phyloP scores from a whole-genome alignment of 768 basidiomycete species.

The Podaxis rugospora region DNA sequence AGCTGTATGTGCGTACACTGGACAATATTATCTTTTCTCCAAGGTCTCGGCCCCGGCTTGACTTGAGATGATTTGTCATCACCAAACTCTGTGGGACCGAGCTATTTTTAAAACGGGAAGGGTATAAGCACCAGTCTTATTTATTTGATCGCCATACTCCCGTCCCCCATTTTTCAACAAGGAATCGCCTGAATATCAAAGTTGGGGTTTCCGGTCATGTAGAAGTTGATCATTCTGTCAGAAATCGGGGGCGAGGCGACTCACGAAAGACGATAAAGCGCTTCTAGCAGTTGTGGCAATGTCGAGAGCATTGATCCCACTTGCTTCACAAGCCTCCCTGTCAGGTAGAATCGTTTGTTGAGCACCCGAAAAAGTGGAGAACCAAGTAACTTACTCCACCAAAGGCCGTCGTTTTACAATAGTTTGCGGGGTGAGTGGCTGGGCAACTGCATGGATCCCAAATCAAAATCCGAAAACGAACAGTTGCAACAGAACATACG shows the following conservation, averaged over 20 bases:
- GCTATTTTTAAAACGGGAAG: not conserved
- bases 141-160: not conserved
- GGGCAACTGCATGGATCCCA: slow-evolving; percentile 19
- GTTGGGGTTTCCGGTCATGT: slow-evolving; percentile 18
- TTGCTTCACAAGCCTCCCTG: slow-evolving; percentile 26
- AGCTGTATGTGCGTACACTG: not conserved
- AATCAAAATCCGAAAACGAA: not conserved
- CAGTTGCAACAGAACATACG: slow-evolving; percentile 9
- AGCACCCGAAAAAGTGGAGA: not conserved
- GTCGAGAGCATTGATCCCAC: slow-evolving; percentile 27
- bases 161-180: slow-evolving; percentile 10
- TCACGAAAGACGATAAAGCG: slow-evolving; percentile 27
- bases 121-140: no score
- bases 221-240: not conserved
- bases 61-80: not conserved
- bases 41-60: not conserved
- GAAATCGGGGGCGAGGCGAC: not conserved
- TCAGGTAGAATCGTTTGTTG: slow-evolving; percentile 10
- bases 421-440: slow-evolving; percentile 30
- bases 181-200: slow-evolving; percentile 22
- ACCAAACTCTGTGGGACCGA: not conserved
- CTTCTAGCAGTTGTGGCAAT: slow-evolving; percentile 28
- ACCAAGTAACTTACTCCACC: slow-evolving; percentile 14
- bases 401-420: slow-evolving; percentile 25
- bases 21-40: not conserved